Conservation (phyloP, 2,329 filamentous ascomycete genomes). For the Cytospora mali region DNA sequence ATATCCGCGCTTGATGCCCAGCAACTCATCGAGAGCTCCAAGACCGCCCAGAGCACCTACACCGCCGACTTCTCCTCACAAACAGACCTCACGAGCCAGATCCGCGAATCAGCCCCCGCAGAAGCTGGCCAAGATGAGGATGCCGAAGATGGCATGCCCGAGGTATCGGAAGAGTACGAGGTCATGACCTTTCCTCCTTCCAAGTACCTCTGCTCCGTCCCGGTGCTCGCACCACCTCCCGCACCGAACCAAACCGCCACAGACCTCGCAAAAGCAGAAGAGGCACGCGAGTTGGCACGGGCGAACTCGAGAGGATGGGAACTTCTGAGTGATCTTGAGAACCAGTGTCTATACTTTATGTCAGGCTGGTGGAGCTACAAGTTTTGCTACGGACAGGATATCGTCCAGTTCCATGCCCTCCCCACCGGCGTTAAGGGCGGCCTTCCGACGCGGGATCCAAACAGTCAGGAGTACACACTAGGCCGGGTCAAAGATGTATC, state of each 20-base stretch:
- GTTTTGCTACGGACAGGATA: constrained; percentile 86
- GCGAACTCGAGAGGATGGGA: constrained; percentile 80
- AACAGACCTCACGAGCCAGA: constrained; percentile 43
- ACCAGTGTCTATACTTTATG: constrained; percentile 77
- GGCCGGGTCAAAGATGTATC: constrained; percentile 52
- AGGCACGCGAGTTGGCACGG: constrained; percentile 77
- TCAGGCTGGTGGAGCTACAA: constrained; percentile 96
- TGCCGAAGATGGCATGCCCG: constrained; percentile 39
- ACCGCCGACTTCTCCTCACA: constrained; percentile 45
- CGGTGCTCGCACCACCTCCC: constrained; percentile 61
- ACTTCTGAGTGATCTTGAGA: constrained; percentile 75
- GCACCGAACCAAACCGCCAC: constrained; percentile 67
- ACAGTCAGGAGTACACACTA: constrained; percentile 75
- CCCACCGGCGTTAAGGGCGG: constrained; percentile 67
- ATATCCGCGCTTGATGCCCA: constrained; percentile 72
- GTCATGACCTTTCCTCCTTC: constrained; percentile 70
- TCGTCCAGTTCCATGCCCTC: constrained; percentile 88
- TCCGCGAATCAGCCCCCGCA: constrained; percentile 40
- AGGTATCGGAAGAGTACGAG: constrained; percentile 63
- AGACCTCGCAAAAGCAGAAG: constrained; percentile 69
- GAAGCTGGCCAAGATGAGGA: constrained; percentile 36
- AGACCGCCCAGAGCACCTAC: constrained; percentile 40
- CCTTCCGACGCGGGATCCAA: constrained; percentile 76
- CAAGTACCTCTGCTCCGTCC: constrained; percentile 83
- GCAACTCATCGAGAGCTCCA: constrained; percentile 53